phyloP scores from a whole-genome alignment of 2,329 filamentous ascomycete genomes.

The Ascomycota sp. region DNA sequence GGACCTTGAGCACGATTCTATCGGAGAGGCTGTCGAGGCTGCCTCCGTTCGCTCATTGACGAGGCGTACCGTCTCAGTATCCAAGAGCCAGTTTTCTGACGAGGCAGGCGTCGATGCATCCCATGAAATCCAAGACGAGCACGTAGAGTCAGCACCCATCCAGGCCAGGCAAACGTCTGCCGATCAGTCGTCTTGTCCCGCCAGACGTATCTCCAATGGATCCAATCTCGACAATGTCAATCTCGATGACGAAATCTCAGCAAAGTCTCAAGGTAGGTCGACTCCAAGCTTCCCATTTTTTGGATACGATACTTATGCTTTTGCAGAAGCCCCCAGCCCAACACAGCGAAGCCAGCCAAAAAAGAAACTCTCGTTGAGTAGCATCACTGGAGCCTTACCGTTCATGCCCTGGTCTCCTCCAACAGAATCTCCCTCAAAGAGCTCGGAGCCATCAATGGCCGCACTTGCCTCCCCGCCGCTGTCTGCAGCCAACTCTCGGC shows the following conservation, averaged over 20 bases:
- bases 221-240: slow-evolving; percentile 41
- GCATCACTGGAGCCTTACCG: slow-evolving; percentile 51
- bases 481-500: slow-evolving; percentile 7
- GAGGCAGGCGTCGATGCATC: slow-evolving; percentile 3
- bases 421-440: slow-evolving; percentile 27
- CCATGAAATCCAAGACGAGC: slow-evolving; percentile 1
- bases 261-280: slow-evolving; percentile 12
- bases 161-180: slow-evolving; percentile 5
- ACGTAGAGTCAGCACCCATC: too few relatives aligned
- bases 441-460: slow-evolving; percentile 14
- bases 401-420: slow-evolving; percentile 52
- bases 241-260: slow-evolving; percentile 36
- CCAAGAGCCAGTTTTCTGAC: slow-evolving; percentile 11
- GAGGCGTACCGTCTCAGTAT: slow-evolving; percentile 18
- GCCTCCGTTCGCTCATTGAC: slow-evolving; percentile 44
- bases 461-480: slow-evolving; percentile 12
- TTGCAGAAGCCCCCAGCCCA: slow-evolving; percentile 12
- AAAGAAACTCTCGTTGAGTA: slow-evolving; percentile 43
- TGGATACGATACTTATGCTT: slow-evolving; percentile 4
- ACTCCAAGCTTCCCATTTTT: background rate
- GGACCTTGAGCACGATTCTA: slow-evolving; percentile 23
- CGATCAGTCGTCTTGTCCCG: slow-evolving; percentile 17
- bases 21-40: slow-evolving; percentile 63
- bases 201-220: slow-evolving; percentile 24
- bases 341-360: slow-evolving; percentile 19